Base-by-base conservation (phyloP, 805 yeast genomes). In the Monosporozyma siamensis region DNA sequence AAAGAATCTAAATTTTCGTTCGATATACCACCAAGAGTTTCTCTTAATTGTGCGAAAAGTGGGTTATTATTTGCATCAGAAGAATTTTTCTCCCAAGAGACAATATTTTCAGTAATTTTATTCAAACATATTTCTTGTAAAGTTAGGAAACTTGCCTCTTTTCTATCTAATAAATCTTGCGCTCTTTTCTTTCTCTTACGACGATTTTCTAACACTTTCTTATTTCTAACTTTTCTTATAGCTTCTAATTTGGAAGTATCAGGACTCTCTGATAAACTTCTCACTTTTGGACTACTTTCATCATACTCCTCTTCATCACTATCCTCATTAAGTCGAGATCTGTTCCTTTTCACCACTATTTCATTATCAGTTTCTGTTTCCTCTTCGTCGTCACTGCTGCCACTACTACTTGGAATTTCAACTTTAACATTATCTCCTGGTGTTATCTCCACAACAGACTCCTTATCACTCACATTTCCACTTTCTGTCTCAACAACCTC, bases 1-100 rank as follows among this genome's bases (percentile, higher is more conserved):
- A 92, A 78, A 59, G 80, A 82, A 52, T 71, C 71, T 67, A 82
- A 66, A 59, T 87, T 89, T 30, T 68, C 62, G 21, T 72, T 67
- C 0, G 97, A 95, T 46, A 92, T 82, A 49, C 85, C 95, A 30
- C 97, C 97, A 41, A 92, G 68, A 2, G 74, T 79, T 5, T 89
- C 95, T 42, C 66, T 52, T n/a, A 61, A 47, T 25, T 53, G 52
- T 3, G 54, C 43, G 42, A 44, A 47, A n/a, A 44, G 21, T 11
- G 49, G 41, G 20, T 47, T 39, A 10, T 43, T 44, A 11, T 48
- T 44, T 15, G 43, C 42, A n/a, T 45, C 40, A n/a, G 40, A 45
- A 6, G 47, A 34, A 15, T 52, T 54, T 8, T 46, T 47, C 31
- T 57, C 55, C 46, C 55, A 47, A 30, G 48, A 50, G 10, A 43